phyloP scores from a whole-genome alignment of 176 grass and related monocot species.

The Rhynchospora pubera region DNA sequence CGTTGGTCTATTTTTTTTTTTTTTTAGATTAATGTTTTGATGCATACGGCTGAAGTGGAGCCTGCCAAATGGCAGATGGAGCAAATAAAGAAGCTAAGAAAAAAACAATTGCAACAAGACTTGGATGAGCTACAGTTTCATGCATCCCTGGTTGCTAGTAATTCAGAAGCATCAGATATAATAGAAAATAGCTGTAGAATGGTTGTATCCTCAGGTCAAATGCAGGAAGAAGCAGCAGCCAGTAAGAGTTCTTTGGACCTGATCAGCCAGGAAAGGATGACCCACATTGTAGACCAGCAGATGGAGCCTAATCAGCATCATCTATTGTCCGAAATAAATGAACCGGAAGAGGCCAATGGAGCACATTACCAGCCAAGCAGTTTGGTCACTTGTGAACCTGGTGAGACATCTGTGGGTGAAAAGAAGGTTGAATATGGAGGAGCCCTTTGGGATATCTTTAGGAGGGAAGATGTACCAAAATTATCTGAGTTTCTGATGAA shows the following conservation, averaged over 20 bases:
- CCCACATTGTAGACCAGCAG: not conserved
- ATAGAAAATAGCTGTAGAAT: slow-evolving; percentile 1
- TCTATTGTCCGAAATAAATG: not conserved
- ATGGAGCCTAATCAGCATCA: not conserved
- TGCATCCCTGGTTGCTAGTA: not conserved
- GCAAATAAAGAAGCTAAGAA: slow-evolving; percentile 36
- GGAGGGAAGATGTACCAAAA: slow-evolving; percentile 61
- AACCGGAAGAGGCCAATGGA: not conserved
- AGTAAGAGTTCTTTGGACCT: not conserved
- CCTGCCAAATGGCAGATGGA: not conserved
- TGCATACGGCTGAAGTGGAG: slow-evolving; percentile 43
- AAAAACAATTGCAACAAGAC: slow-evolving; percentile 38
- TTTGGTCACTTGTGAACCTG: not conserved
- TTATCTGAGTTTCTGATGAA: slow-evolving; percentile 57
- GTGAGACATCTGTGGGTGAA: not conserved
- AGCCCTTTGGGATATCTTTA: slow-evolving; percentile 88
- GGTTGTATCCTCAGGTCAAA: slow-evolving; percentile 11
- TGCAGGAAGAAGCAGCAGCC: slow-evolving; percentile 6
- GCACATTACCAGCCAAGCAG: not conserved
- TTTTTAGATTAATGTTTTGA: slow-evolving; percentile 66
- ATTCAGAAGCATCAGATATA: not conserved
- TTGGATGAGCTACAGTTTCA: slow-evolving; percentile 23
- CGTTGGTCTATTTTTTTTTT: slow-evolving; percentile 6
- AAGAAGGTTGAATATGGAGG: slow-evolving; percentile 30
- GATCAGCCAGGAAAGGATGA: slow-evolving; percentile 18